Percentiles rank a stretch among this genome's conserved stretches.
phyloP scores from a whole-genome alignment of 2,329 filamentous ascomycete genomes.

The Xylaria multiplex region DNA sequence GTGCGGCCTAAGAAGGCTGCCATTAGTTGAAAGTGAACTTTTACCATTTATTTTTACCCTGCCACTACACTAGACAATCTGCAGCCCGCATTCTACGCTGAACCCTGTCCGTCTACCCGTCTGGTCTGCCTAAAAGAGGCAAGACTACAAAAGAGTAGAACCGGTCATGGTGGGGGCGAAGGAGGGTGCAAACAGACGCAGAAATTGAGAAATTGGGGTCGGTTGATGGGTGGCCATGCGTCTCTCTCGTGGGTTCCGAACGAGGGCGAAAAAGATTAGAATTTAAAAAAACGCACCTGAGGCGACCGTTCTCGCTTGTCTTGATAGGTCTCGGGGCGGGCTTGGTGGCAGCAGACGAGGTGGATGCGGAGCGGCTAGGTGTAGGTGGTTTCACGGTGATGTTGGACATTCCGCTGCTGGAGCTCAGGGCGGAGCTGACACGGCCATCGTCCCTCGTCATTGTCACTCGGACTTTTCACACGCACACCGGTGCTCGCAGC shows the following conservation, averaged over 20 bases:
- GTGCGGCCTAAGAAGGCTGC: constrained; percentile 48
- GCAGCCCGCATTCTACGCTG: constrained; percentile 4
- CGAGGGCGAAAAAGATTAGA: constrained; percentile 13
- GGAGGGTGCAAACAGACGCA: constrained; percentile 2
- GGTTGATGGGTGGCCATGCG: not conserved
- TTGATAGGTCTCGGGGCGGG: constrained; percentile 62
- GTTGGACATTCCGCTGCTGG: constrained; percentile 73
- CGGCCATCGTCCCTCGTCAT: constrained; percentile 77
- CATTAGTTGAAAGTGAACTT: constrained; percentile 45
- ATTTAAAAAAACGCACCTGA: constrained; percentile 53
- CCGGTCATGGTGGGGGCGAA: constrained; percentile 24
- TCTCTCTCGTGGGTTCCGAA: not conserved
- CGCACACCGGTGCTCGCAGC: constrained; percentile 43
- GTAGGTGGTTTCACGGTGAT: constrained; percentile 67
- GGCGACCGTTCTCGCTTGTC: constrained; percentile 63
- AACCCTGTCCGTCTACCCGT: not conserved
- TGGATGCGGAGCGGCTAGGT: constrained; percentile 49
- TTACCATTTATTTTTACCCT: constrained; percentile 4
- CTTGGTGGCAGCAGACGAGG: constrained; percentile 45
- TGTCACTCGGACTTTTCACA: constrained; percentile 48
- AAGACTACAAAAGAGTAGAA: constrained; percentile 10
- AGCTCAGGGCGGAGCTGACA: constrained; percentile 73
- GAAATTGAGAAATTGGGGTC: not conserved
- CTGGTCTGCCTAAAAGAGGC: not conserved
- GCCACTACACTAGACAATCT: not conserved